Conservation (phyloP, 2,329 filamentous ascomycete species). For the Zymoseptoria tritici region DNA sequence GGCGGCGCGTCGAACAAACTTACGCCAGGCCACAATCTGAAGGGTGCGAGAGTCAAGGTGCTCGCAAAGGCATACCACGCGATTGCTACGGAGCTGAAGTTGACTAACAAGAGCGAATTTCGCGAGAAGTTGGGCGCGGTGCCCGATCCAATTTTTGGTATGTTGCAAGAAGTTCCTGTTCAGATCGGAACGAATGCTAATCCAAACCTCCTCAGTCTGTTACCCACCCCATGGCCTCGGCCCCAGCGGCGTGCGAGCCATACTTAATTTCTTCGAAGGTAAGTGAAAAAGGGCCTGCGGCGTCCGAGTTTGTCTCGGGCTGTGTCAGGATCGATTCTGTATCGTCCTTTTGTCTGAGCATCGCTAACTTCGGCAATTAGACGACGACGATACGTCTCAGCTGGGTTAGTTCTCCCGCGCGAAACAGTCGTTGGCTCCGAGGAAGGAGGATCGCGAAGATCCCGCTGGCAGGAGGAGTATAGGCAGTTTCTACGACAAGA, state of each 20-base stretch:
- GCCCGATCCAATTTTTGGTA: constrained; percentile 68
- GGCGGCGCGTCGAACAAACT: constrained; percentile 70
- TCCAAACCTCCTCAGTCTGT: constrained; percentile 49
- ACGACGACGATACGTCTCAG: constrained; percentile 28
- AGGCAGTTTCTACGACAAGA: not conserved
- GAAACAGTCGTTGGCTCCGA: not conserved
- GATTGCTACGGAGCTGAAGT: constrained; percentile 70
- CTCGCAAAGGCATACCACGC: constrained; percentile 75
- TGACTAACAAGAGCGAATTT: constrained; percentile 82
- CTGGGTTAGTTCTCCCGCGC: constrained; percentile 8
- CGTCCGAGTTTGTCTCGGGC: no score
- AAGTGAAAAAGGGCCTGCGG: no score
- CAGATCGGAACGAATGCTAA: constrained; percentile 6
- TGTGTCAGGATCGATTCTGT: no score
- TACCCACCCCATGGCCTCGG: constrained; percentile 83
- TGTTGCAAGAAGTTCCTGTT: constrained; percentile 7
- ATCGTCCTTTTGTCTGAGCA: no score
- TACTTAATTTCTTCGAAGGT: constrained; percentile 85
- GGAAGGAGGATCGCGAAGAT: not conserved
- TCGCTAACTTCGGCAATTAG: constrained; percentile 19
- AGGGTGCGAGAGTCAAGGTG: constrained; percentile 72
- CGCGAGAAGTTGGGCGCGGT: constrained; percentile 80
- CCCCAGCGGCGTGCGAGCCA: constrained; percentile 71
- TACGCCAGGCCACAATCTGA: constrained; percentile 71
- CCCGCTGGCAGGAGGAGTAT: not conserved